A percentile compares a stretch with the other conserved stretches of the same genome.
Evolutionary conservation across 2,329 filamentous ascomycete species (phyloP).

Genomic region (Berkeleyomyces basicola): DNA sequence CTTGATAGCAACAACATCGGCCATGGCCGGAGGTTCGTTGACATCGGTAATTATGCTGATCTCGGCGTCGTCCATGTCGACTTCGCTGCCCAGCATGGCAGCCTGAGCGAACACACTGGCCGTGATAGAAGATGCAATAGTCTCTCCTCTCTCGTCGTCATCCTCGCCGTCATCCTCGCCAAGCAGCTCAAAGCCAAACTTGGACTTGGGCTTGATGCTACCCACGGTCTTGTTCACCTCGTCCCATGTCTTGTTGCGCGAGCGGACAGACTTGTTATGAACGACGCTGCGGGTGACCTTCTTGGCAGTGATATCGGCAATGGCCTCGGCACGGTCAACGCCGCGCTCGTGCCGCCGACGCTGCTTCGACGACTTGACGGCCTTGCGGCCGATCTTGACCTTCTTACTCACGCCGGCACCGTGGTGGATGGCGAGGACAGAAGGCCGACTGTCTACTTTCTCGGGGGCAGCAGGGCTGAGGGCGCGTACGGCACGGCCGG

Average conservation of each 20-base stretch:
- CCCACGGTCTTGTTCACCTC: conserved; percentile 33
- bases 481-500: conserved; percentile 9
- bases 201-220: conserved; percentile 16
- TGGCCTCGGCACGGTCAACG: conserved; percentile 41
- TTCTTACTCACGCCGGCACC: conserved; percentile 53
- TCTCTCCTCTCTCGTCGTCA: neutral
- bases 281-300: conserved; percentile 40
- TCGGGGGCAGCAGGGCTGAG: conserved; percentile 5
- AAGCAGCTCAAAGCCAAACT: conserved; percentile 9
- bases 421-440: conserved; percentile 53
- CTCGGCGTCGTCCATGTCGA: neutral
- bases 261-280: conserved; percentile 30
- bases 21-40: neutral
- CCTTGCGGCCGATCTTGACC: conserved; percentile 37
- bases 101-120: neutral
- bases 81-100: neutral
- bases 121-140: neutral
- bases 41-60: conserved; percentile 2
- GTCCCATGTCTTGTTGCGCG: conserved; percentile 39
- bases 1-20: neutral
- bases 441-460: conserved; percentile 30
- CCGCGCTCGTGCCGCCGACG: conserved; percentile 39
- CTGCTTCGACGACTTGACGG: conserved; percentile 37
- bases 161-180: conserved; percentile 13
- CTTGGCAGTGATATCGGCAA: conserved; percentile 39